phyloP scores from a whole-genome alignment of 768 basidiomycete genomes.

The Dacryopinax primogenitus region DNA sequence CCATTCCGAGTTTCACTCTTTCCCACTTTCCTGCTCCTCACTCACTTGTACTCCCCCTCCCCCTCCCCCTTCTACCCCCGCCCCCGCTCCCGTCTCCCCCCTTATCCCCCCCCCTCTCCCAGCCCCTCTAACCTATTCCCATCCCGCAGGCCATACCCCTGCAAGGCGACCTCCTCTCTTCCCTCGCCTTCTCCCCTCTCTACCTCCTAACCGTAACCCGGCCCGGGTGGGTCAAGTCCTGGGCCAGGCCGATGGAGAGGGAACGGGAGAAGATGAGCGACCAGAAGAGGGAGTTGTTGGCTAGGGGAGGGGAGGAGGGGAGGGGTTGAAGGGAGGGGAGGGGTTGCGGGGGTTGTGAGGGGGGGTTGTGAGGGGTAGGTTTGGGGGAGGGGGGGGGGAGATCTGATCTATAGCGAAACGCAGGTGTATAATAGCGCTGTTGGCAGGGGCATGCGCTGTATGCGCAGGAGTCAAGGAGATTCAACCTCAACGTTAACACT shows the following conservation, averaged over 20 bases:
- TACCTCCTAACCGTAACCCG: conserved; percentile 70
- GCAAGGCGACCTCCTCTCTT: conserved; percentile 65
- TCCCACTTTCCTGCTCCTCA: neutral
- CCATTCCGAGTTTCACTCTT: neutral
- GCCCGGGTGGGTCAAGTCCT: conserved; percentile 64
- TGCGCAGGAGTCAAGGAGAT: too few relatives aligned
- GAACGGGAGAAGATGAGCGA: neutral
- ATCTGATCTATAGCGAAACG: too few relatives aligned
- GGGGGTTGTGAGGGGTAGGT: too few relatives aligned
- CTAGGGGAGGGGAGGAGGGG: neutral
- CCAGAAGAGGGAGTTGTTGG: neutral
- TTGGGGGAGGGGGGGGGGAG: too few relatives aligned
- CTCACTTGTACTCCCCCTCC: neutral
- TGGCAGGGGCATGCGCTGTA: too few relatives aligned
- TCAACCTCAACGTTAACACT: too few relatives aligned
- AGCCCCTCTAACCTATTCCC: neutral
- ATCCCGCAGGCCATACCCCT: conserved; percentile 58
- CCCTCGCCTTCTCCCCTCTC: conserved; percentile 62
- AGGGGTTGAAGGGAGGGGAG: too few relatives aligned
- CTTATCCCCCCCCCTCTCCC: neutral
- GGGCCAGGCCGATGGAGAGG: conserved; percentile 32
- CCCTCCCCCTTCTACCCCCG: neutral
- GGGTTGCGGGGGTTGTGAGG: too few relatives aligned
- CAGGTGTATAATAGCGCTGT: too few relatives aligned
- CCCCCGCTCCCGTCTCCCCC: neutral